A percentile compares a stretch with the other conserved stretches of the same genome.
Conservation (phyloP, 2,329 filamentous ascomycete genomes). For the Sodiomyces alkalinus region DNA sequence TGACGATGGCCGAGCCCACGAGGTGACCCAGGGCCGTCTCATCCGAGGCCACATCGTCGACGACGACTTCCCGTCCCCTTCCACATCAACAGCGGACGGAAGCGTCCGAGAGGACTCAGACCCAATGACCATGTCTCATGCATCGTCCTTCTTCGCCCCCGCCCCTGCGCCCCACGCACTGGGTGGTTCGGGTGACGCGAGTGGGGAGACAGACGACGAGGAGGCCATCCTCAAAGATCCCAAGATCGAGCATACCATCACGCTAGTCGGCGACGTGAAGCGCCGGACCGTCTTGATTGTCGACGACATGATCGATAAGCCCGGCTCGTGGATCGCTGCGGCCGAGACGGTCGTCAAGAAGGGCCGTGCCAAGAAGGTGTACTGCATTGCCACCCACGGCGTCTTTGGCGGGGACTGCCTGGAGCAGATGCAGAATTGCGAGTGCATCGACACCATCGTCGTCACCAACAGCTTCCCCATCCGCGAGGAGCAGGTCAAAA, state of each 20-base stretch:
- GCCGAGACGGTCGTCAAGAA: conserved; percentile 93
- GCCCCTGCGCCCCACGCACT: conserved; percentile 53
- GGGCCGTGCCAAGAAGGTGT: conserved; percentile 82
- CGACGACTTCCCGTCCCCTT: conserved; percentile 75
- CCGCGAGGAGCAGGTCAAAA: conserved; percentile 52
- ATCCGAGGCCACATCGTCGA: conserved; percentile 93
- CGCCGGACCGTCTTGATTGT: conserved; percentile 84
- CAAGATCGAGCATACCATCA: conserved; percentile 85
- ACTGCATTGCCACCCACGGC: conserved; percentile 94
- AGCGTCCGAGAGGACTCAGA: conserved; percentile 51
- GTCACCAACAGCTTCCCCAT: conserved; percentile 98
- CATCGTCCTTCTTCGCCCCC: conserved; percentile 67
- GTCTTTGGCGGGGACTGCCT: conserved; percentile 84
- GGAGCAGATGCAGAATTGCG: conserved; percentile 78
- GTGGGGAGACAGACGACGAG: conserved; percentile 77
- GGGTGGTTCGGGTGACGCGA: conserved; percentile 72
- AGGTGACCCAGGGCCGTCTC: conserved; percentile 82
- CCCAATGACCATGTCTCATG: conserved; percentile 63
- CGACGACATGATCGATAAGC: conserved; percentile 98
- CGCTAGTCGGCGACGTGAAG: conserved; percentile 87
- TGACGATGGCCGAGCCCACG: conserved; percentile 67
- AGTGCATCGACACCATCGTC: conserved; percentile 85
- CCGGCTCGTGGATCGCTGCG: conserved; percentile 90
- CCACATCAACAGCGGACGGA: conserved; percentile 52
- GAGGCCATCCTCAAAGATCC: conserved; percentile 75